Evolutionary conservation across 1,284 basidiomycete species (phyloP).

Genomic region (Veloboletus limbatus): DNA sequence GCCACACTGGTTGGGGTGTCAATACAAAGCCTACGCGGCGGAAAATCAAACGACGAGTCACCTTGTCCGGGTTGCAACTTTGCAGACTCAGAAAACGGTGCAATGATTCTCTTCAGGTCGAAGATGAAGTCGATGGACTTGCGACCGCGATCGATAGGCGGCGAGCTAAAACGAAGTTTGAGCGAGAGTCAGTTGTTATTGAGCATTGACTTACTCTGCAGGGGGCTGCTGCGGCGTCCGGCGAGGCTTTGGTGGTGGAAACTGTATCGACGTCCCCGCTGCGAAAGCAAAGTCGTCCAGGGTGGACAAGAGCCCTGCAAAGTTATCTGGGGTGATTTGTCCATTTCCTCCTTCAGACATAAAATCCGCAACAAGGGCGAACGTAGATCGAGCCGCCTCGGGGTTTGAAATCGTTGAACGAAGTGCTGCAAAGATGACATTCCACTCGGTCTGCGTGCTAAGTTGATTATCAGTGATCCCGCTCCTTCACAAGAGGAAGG

Average conservation of each 20-base stretch:
- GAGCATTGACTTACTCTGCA: conserved; percentile 45
- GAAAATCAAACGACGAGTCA: conserved; percentile 27
- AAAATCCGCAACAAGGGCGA: conserved; percentile 70
- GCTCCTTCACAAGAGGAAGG: neutral
- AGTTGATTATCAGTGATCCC: conserved; percentile 6
- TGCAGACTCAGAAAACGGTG: conserved; percentile 50
- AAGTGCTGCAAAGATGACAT: conserved; percentile 87
- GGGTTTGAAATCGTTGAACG: conserved; percentile 83
- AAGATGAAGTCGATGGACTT: conserved; percentile 82
- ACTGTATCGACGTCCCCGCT: conserved; percentile 62
- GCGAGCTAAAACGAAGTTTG: conserved; percentile 50
- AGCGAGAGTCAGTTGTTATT: neutral
- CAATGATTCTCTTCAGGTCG: conserved; percentile 64
- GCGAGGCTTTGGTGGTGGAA: conserved; percentile 49
- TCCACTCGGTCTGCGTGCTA: conserved; percentile 95
- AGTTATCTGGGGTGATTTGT: conserved; percentile 76
- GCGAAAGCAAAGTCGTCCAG: conserved; percentile 85
- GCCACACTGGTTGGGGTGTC: conserved; percentile 62
- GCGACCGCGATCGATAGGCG: conserved; percentile 75
- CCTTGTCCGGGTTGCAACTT: conserved; percentile 48
- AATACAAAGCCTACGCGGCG: conserved; percentile 5
- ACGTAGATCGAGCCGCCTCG: conserved; percentile 84
- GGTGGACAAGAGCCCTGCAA: conserved; percentile 74
- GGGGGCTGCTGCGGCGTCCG: conserved; percentile 51
- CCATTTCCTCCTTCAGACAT: conserved; percentile 56